Base-by-base conservation (phyloP, 371 early-diverging fungal species). In the Choanephora cucurbitarum region DNA sequence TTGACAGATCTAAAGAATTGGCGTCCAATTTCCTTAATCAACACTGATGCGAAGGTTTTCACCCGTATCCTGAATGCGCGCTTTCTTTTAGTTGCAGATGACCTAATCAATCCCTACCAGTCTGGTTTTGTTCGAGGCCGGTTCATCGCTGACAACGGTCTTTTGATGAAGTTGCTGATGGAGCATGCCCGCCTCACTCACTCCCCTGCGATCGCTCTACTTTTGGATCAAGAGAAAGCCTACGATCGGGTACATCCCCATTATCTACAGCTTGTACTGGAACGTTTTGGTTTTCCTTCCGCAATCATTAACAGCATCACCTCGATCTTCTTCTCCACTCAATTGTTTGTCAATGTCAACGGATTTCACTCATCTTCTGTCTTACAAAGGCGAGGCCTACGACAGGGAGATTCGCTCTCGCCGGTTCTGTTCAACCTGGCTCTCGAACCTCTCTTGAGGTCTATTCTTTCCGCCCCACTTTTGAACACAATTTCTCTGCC, bases 21-120 rank as follows among this genome's bases (percentile, higher is more conserved):
- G n/a, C n/a, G n/a, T n/a, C n/a, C n/a, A n/a, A n/a, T n/a, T n/a
- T n/a, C n/a, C n/a, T n/a, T n/a, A n/a, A n/a, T n/a, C n/a, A n/a
- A n/a, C n/a, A n/a, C n/a, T n/a, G n/a, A n/a, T n/a, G n/a, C n/a
- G n/a, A n/a, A n/a, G n/a, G n/a, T n/a, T 0, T 67, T 67, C 40
- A 66, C 66, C 0, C 54, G 62, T 2, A n/a, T 68, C 13, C 44
- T 72, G 5, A 52, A 56, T 4, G 23, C 41, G 21, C 34, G 57
- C 3, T 23, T 69, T 14, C n/a, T 52, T 1, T 8, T n/a, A 0
- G 9, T 32, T 0, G 10, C 50, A 0, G 4, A 23, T 13, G 11
- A 7, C 0, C 13, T 67, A 3, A 44, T 64, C 0, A 51, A 28
- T 9, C 49, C 47, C 1, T 53, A 28, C n/a, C 56, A 56, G 34